Percentiles rank a stretch among this genome's conserved stretches.
Evolutionary conservation across 2,329 filamentous ascomycete genomes (phyloP).

Genomic region (Erysiphe neolycopersici): DNA sequence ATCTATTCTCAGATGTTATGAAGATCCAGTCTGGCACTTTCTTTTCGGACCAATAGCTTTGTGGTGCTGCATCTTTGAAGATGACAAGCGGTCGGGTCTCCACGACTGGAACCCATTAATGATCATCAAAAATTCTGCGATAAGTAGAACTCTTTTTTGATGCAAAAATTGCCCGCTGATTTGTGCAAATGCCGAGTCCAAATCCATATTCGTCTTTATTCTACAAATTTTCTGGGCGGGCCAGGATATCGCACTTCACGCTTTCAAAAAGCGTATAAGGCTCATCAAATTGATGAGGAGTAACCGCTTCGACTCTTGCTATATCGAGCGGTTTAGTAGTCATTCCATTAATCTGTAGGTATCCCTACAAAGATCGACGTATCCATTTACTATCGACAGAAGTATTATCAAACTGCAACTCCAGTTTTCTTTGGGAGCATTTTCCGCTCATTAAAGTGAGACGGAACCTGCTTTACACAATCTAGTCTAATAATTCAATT

Average conservation of each 20-base stretch:
- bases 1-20: neutral
- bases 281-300: neutral
- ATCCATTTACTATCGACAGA: neutral
- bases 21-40: neutral
- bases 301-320: neutral
- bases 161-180: neutral
- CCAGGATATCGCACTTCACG: neutral
- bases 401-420: neutral
- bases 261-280: neutral
- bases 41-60: neutral
- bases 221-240: neutral
- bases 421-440: neutral
- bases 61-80: neutral
- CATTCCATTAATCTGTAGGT: neutral
- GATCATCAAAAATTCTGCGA: neutral
- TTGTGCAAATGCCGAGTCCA: neutral
- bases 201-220: neutral
- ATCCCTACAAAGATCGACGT: neutral
- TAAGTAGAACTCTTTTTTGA: neutral
- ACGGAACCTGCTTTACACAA: neutral
- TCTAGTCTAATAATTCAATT: too few relatives aligned
- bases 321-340: neutral
- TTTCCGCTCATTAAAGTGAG: neutral
- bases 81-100: neutral
- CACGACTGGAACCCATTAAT: neutral